Evolutionary conservation across 1,284 basidiomycete species (phyloP).

Genomic region (Trichosporon asahii): DNA sequence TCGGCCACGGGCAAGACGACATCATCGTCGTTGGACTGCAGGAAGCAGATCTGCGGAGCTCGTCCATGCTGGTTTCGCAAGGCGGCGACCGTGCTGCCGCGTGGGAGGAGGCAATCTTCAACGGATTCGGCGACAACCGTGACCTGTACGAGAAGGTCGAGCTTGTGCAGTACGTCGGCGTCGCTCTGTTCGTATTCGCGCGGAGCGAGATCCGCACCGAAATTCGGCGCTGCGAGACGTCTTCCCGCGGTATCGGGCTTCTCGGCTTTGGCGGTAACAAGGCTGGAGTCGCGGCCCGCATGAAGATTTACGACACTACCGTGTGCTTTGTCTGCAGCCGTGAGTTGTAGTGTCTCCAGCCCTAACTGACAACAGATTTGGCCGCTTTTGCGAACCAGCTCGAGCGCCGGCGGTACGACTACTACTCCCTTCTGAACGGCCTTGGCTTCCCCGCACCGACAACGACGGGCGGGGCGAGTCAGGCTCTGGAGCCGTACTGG

Average conservation of each 20-base stretch:
- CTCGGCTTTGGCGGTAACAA: constrained; percentile 45
- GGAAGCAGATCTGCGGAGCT: constrained; percentile 44
- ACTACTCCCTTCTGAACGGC: constrained; percentile 26
- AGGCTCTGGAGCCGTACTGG: constrained; percentile 40
- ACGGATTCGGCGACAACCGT: constrained; percentile 54
- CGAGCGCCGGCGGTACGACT: constrained; percentile 48
- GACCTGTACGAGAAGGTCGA: constrained; percentile 39
- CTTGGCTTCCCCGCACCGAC: constrained; percentile 30
- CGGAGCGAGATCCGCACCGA: constrained; percentile 45
- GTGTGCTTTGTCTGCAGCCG: constrained; percentile 59
- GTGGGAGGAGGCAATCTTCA: constrained; percentile 57
- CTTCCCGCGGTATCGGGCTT: constrained; percentile 43
- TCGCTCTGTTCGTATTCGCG: constrained; percentile 58
- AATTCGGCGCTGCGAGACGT: constrained; percentile 33
- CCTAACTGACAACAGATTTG: constrained; percentile 51
- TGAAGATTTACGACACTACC: constrained; percentile 47
- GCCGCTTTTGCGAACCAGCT: constrained; percentile 58
- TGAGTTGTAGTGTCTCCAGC: constrained; percentile 49
- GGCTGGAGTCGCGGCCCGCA: constrained; percentile 50
- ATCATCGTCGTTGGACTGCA: constrained; percentile 46
- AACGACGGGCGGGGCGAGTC: constrained; percentile 20
- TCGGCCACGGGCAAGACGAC: constrained; percentile 41
- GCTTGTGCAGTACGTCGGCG: constrained; percentile 44
- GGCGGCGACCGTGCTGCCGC: constrained; percentile 53
- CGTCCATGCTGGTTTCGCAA: constrained; percentile 42